These are phyloP conservation scores for Tolypocladium nubicola DNA, from an alignment of 2,329 filamentous ascomycete genomes.

Conservation along the genomic window DNA sequence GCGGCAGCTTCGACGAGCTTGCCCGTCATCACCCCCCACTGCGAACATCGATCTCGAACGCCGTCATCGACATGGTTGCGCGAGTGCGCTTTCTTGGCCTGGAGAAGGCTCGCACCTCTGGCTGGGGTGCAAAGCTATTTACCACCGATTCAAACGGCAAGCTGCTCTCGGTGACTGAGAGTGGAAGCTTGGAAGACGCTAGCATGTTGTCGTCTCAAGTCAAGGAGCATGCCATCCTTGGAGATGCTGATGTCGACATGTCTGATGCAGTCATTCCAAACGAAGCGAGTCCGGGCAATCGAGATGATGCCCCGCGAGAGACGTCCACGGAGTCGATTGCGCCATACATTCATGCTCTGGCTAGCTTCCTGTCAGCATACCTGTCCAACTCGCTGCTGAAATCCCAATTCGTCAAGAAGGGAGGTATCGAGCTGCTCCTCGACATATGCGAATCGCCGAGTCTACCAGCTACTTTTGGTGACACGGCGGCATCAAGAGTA, in stretches of 20 bases:
- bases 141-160: conserved; percentile 47
- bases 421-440: conserved; percentile 73
- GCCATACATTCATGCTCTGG: conserved; percentile 64
- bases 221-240: conserved; percentile 24
- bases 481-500: conserved; percentile 55
- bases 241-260: conserved; percentile 54
- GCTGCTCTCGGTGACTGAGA: conserved; percentile 41
- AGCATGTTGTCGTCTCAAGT: conserved; percentile 21
- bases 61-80: conserved; percentile 82
- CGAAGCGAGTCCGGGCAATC: conserved; percentile 6
- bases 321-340: conserved; percentile 32
- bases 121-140: conserved; percentile 73
- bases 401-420: conserved; percentile 61
- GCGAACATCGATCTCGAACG: conserved; percentile 68
- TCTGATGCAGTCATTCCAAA: conserved; percentile 32
- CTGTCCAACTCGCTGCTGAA: conserved; percentile 66
- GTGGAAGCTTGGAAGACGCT: conserved; percentile 21
- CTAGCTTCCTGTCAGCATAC: conserved; percentile 66
- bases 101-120: conserved; percentile 54
- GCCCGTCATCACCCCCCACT: conserved; percentile 85
- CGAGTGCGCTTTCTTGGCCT: conserved; percentile 67
- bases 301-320: conserved; percentile 9
- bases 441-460: conserved; percentile 77
- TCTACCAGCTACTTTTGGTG: conserved; percentile 52
- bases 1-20: conserved; percentile 84